Base-by-base conservation (phyloP, 257 asterid genomes). In the Paulownia fortunei region DNA sequence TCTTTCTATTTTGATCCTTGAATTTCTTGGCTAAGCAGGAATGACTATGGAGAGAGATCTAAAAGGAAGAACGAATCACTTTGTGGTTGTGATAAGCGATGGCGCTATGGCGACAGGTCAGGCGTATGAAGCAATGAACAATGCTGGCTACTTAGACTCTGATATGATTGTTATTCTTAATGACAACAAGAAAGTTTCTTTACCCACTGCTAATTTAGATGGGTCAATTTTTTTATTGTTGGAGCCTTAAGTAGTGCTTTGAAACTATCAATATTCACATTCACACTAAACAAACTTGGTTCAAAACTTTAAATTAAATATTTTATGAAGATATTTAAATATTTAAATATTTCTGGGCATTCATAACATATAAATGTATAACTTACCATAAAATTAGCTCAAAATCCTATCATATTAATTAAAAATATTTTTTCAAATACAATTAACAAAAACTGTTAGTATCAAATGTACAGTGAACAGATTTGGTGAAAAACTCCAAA, bases 51-150 rank as follows among this genome's bases (percentile, higher is more conserved):
- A 97, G 74, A 88, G 98, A 77, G 98, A 94, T 78, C 83, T 94
- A 21, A 92, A 92, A 81, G 97, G 97, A 21, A 82, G 89, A 78
- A 92, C 77, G 21, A 94, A 92, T 82, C 39, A 83, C 30, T 97
- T 94, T 0, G 86, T 94, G 70, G 94, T 97, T 13, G 97, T 92
- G 51, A 94, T 94, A 47, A 98, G 98, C 7, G 98, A 94, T 21
- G 98, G 98, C 66, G 96, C 98, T 10, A 94, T 94, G 98, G 92
- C 98, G 19, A 98, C 97, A 3, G 98, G 98, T 10, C 98, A 94
- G 78, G 98, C 98, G 0, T 94, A 94, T 76, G 98, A 94, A 83
- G 98, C 98, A 34, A 92, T 94, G 98, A 92, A 94, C 80, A 94
- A 94, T 39, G 98, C 98, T 9, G 98, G 98, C 34, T 94, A 92